phyloP scores from a whole-genome alignment of 305 asterid species.

The Fraxinus albicans region DNA sequence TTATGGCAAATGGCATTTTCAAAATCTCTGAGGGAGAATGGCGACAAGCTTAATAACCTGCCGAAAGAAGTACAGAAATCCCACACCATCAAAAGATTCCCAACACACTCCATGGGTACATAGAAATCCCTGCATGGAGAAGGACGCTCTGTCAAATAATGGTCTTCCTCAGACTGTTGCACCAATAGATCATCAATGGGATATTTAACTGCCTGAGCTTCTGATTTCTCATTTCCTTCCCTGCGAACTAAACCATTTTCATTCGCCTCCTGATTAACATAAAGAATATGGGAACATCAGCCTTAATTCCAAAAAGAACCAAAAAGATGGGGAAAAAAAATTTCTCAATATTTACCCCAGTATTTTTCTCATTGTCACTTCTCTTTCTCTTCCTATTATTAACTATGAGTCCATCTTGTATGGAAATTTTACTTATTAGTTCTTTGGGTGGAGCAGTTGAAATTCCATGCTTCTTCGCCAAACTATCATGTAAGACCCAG shows the following conservation, averaged over 20 bases:
- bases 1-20: constrained; percentile 77
- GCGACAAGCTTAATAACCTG: constrained; percentile 64
- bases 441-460: constrained; percentile 64
- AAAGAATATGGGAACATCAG: constrained; percentile 20
- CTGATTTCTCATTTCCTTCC: constrained; percentile 41
- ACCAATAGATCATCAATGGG: constrained; percentile 88
- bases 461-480: constrained; percentile 76
- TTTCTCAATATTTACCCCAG: constrained; percentile 42
- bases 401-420: constrained; percentile 67
- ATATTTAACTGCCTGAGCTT: constrained; percentile 51
- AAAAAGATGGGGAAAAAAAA: constrained; percentile 16
- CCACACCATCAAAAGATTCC: constrained; percentile 91
- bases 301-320: constrained; percentile 15
- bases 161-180: constrained; percentile 66
- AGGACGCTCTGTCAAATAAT: constrained; percentile 59
- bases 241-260: constrained; percentile 23
- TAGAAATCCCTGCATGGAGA: constrained; percentile 62
- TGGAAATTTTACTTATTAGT: constrained; percentile 42
- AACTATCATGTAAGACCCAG: constrained; percentile 85
- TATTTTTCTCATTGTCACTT: constrained; percentile 49
- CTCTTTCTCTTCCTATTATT: constrained; percentile 69
- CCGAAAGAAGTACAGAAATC: constrained; percentile 83
- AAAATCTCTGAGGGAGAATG: constrained; percentile 90
- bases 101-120: constrained; percentile 80
- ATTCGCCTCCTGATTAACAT: constrained; percentile 38